These are phyloP conservation scores for Maudiozyma bulderi DNA, from an alignment of 805 yeast species.

Conservation along the genomic window DNA sequence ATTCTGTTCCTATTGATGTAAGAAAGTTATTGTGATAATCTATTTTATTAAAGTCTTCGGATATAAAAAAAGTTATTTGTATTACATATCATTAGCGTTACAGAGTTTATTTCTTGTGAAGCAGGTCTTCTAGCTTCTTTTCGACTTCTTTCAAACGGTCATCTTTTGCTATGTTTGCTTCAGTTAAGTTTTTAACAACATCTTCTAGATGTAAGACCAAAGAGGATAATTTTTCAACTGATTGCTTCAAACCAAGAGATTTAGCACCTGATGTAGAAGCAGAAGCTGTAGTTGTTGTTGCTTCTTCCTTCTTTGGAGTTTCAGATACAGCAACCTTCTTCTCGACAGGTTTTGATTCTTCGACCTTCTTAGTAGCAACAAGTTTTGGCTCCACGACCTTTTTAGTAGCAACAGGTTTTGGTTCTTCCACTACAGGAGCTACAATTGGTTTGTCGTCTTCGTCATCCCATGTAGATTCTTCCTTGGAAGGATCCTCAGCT, in stretches of 20 bases:
- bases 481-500: slow-evolving; percentile 30
- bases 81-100: background rate
- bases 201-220: slow-evolving; percentile 50
- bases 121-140: slow-evolving; percentile 46
- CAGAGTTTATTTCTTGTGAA: slow-evolving; percentile 25
- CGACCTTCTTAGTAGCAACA: slow-evolving; percentile 14
- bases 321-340: slow-evolving; percentile 2
- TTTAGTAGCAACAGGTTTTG: background rate
- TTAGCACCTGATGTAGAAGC: slow-evolving; percentile 14
- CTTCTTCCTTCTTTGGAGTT: slow-evolving; percentile 8
- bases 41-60: too few relatives aligned
- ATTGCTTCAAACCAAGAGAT: slow-evolving; percentile 59
- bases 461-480: slow-evolving; percentile 27
- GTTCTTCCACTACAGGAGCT: slow-evolving; percentile 1
- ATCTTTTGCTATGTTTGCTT: slow-evolving; percentile 55
- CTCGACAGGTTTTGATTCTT: slow-evolving; percentile 4
- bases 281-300: slow-evolving; percentile 1
- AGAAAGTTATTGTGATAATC: too few relatives aligned
- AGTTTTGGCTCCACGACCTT: slow-evolving; percentile 8
- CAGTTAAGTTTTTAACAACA: slow-evolving; percentile 42
- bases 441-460: slow-evolving; percentile 20
- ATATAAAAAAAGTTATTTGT: too few relatives aligned
- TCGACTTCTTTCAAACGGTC: slow-evolving; percentile 50
- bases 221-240: slow-evolving; percentile 55
- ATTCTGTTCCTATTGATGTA: too few relatives aligned